Base-by-base conservation (phyloP, 2,329 filamentous ascomycete genomes). In the Talaromyces rugulosus region DNA sequence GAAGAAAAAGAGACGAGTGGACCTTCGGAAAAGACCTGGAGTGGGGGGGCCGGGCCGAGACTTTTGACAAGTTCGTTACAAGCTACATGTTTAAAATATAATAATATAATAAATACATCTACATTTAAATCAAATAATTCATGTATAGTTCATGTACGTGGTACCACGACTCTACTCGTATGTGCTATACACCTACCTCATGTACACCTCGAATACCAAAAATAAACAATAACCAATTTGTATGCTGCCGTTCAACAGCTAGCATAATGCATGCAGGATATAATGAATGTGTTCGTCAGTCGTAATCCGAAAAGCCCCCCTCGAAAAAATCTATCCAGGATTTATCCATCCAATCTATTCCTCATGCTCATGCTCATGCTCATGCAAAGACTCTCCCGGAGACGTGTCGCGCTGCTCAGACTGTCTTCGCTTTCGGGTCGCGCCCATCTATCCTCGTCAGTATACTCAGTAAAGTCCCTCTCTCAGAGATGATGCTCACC, bases 401-500 rank as follows among this genome's bases (percentile, higher is more conserved):
- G 44, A 18, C 11, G 44, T 18, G 8, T 47, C 18, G n/a, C 23
- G 18, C 44, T 18, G 44, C 44, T 47, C 42, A 23, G 42, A 47
- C n/a, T 18, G 42, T 14, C 44, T n/a, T 7, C 18, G 64, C 61
- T 8, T 66, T 66, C 40, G 56, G 31, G 34, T 64, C 58, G 27
- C 67, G 62, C 68, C 70, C 70, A 74, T 73, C 74, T 75, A 58
- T 55, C 23, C 5, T 27, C 18, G n/a, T 58, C 36, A 63, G 57
- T 27, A 60, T 9, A 23, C 31, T 31, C 23, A 23, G 1, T 23
- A 23, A 23, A 2, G n/a, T 1, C 11, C 34, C 7, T 18, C 30
- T 4, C 18, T 4, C 11, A 30, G 12, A 23, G 16, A 23, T 40
- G n/a, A 36, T 64, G 23, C 23, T 23, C 23, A 79, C 75, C 72